Evolutionary conservation across 495 filamentous ascomycete genomes (phyloP), one percentile per base, ranked within the genome.

Genomic region (Polyplosphaeria fusca): DNA sequence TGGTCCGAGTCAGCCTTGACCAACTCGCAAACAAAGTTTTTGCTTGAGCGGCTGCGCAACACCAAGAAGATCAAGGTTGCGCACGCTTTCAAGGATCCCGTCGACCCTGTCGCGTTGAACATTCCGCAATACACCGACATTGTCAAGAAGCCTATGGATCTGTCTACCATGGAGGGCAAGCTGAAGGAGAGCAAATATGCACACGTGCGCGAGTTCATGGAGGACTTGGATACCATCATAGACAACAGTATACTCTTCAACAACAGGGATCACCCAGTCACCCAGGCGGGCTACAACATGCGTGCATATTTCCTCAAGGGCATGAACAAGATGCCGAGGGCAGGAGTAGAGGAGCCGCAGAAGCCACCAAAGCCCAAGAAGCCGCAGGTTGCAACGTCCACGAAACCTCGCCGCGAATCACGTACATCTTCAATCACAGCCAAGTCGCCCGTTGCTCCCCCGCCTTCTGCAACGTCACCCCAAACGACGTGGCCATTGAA

Each of bases 21-120:
- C 1, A 76, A 74, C 43, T 42, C 77, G 40, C 83, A 85, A 65
- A 78, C 82, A 50, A 82, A 79, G 52, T 78, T 75, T 43, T 62
- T 85, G 16, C 47, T 74, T 4, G 60, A 78, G 47, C 73, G 79
- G 16, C 68, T 96, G 11, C 81, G 82, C 23, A 87, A 84, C 56
- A 72, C 90, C 41, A 93, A 92, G 72, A 88, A 91, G 67, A 87
- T 87, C 35, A 85, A 89, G 65, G 82, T 84, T 54, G 84, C 91
- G 12, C 70, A 71, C 3, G 77, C 81, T 28, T 97, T 96, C 70
- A 74, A 76, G 41, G 79, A 82, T 37, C 85, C 94, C 0, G 93
- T 98, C 4, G 83, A 91, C 60, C 72, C 74, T 3, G 70, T 82
- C 14, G 80, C 78, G 27, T 63, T 88, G 52, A 84, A 83, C 47